Conservation (phyloP, 2,329 filamentous ascomycete species). For the Coniochaeta hoffmannii region DNA sequence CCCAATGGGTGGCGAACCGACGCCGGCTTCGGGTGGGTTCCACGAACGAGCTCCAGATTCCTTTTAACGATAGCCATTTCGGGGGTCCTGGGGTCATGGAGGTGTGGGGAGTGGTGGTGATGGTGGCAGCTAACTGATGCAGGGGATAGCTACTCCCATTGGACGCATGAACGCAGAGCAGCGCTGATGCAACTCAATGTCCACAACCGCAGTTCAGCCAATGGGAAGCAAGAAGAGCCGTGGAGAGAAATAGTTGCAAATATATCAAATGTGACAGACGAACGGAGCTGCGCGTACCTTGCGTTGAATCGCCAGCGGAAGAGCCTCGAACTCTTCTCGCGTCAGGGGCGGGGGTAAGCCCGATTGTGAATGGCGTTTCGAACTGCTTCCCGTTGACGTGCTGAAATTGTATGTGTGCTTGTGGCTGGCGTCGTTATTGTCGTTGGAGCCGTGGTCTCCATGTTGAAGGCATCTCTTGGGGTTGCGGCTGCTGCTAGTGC, state of each 20-base stretch:
- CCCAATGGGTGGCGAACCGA: not conserved
- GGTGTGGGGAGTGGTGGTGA: not conserved
- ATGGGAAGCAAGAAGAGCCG: not conserved
- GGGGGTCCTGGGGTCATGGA: not conserved
- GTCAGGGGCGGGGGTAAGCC: slow-evolving; percentile 24
- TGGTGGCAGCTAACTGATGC: not conserved
- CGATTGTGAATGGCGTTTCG: slow-evolving; percentile 15
- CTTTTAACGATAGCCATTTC: not conserved
- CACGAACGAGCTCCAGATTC: not conserved
- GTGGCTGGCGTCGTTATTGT: slow-evolving; percentile 4
- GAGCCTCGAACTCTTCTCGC: slow-evolving; percentile 40
- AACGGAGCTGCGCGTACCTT: slow-evolving; percentile 34
- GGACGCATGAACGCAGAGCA: slow-evolving; percentile 3
- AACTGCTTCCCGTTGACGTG: slow-evolving; percentile 12
- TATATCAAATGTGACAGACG: not conserved
- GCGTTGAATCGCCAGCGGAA: slow-evolving; percentile 40
- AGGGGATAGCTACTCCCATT: not conserved
- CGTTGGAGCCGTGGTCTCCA: slow-evolving; percentile 9
- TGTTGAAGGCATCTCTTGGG: slow-evolving; percentile 1
- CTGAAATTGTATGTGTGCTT: slow-evolving; percentile 6
- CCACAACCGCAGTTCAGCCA: not conserved
- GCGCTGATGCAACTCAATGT: not conserved
- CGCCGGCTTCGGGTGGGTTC: not conserved
- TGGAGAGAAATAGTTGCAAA: slow-evolving; percentile 3
- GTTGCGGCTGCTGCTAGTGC: slow-evolving; percentile 8